Evolutionary conservation across 768 basidiomycete species (phyloP).

Genomic region (Astraeus odoratus): DNA sequence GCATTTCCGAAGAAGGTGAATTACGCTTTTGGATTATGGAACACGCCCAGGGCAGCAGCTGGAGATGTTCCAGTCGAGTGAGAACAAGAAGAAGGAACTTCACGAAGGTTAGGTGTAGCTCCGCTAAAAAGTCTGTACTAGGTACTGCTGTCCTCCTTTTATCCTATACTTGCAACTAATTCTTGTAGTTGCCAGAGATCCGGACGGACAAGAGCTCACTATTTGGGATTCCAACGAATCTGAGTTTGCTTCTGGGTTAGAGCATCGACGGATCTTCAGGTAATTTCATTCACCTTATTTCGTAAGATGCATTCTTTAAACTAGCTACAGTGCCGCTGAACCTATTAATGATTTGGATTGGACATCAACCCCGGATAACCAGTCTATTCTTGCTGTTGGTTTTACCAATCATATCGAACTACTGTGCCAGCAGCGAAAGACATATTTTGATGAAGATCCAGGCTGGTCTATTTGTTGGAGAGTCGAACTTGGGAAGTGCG

Average conservation of each 20-base stretch:
- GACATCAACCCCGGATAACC: conserved; percentile 85
- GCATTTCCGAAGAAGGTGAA: conserved; percentile 68
- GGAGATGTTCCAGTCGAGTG: conserved; percentile 70
- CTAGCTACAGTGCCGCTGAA: conserved; percentile 32
- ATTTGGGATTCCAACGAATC: conserved; percentile 97
- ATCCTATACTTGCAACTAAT: conserved; percentile 3
- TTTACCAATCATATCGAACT: conserved; percentile 73
- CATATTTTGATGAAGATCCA: conserved; percentile 78
- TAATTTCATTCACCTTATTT: conserved; percentile 26
- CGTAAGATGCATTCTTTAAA: neutral
- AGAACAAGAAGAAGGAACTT: conserved; percentile 63
- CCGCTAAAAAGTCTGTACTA: conserved; percentile 85
- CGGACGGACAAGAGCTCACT: conserved; percentile 71
- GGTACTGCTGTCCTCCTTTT: conserved; percentile 39
- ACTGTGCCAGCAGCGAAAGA: conserved; percentile 91
- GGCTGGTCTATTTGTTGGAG: conserved; percentile 70
- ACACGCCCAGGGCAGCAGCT: conserved; percentile 28
- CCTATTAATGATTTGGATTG: conserved; percentile 82
- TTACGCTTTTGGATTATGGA: conserved; percentile 84
- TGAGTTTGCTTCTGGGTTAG: conserved; percentile 87
- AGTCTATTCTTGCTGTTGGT: conserved; percentile 88
- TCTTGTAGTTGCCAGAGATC: conserved; percentile 48
- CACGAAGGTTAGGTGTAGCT: conserved; percentile 75
- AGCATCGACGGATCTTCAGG: conserved; percentile 61
- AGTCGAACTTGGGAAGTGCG: conserved; percentile 65